Percentiles rank a stretch among this genome's conserved stretches.
Conservation (phyloP, 2,329 filamentous ascomycete genomes). For the Alternaria longipes region DNA sequence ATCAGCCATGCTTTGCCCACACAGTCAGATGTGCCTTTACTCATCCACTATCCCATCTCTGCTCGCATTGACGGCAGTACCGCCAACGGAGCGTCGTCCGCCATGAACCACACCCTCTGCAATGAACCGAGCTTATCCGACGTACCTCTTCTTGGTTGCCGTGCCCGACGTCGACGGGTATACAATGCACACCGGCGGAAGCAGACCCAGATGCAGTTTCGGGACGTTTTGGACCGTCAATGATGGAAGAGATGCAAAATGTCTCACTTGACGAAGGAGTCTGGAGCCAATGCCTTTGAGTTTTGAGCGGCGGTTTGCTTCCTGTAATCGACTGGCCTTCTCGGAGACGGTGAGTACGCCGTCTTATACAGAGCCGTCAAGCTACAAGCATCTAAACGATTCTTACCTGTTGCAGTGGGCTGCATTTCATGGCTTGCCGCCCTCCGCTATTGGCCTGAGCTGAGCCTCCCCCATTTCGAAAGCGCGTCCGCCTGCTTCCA, state of each 20-base stretch:
- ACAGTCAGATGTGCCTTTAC: not conserved
- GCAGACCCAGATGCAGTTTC: conserved; percentile 15
- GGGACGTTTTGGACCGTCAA: conserved; percentile 30
- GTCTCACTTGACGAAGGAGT: conserved; percentile 38
- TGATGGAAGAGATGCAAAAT: conserved; percentile 24
- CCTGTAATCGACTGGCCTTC: conserved; percentile 33
- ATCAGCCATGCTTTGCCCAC: conserved; percentile 44
- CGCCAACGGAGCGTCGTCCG: conserved; percentile 1
- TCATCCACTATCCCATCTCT: conserved; percentile 8
- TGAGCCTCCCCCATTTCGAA: conserved; percentile 41
- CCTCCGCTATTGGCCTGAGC: conserved; percentile 46
- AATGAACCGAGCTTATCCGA: conserved; percentile 30
- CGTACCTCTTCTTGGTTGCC: conserved; percentile 33
- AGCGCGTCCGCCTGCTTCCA: conserved; percentile 31
- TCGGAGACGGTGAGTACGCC: conserved; percentile 37
- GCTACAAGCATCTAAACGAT: conserved; percentile 27
- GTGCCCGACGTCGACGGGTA: conserved; percentile 11
- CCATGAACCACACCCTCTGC: conserved; percentile 5
- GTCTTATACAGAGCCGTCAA: conserved; percentile 47
- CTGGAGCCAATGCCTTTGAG: conserved; percentile 39
- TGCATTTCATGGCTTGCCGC: conserved; percentile 44
- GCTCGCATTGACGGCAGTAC: conserved; percentile 13
- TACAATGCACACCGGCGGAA: conserved; percentile 19
- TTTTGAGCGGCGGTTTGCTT: conserved; percentile 36
- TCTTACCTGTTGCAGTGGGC: conserved; percentile 45